Conservation (phyloP, 257 asterid genomes). For the Solanum pinnatisectum region DNA sequence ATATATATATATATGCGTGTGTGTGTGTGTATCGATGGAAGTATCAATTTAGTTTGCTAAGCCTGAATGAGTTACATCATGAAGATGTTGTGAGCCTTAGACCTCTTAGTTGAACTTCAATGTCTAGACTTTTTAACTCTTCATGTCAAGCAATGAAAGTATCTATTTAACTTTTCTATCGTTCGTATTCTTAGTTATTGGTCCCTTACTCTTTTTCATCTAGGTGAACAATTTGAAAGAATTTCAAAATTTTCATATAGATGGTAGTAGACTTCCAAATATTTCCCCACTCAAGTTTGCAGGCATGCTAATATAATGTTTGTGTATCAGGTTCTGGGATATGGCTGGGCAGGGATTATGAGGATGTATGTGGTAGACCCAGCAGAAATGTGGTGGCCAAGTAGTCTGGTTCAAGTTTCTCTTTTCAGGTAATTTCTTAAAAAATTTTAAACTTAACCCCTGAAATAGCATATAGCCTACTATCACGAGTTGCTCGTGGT, state of each 20-base stretch:
- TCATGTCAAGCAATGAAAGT: neutral
- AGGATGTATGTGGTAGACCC: conserved; percentile 51
- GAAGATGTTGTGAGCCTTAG: neutral
- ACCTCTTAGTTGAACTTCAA: neutral
- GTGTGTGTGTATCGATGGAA: neutral
- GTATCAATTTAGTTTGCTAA: neutral
- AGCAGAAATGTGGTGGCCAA: conserved; percentile 66
- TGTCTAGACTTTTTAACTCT: neutral
- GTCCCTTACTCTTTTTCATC: neutral
- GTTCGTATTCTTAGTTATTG: neutral
- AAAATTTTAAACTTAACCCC: neutral
- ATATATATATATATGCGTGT: neutral
- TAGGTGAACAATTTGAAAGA: neutral
- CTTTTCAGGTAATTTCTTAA: conserved; percentile 34
- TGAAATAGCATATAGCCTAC: neutral
- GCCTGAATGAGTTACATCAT: neutral
- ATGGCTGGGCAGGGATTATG: conserved; percentile 58
- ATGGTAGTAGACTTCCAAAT: neutral
- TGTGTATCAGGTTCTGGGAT: conserved; percentile 36
- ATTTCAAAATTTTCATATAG: neutral
- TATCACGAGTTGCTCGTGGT: neutral
- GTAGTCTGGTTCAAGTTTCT: conserved; percentile 50
- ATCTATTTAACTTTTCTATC: neutral
- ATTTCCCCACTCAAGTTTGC: neutral
- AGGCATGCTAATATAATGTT: neutral